Base-by-base conservation (phyloP, 2,329 filamentous ascomycete species). In the Pleurostoma richardsiae region DNA sequence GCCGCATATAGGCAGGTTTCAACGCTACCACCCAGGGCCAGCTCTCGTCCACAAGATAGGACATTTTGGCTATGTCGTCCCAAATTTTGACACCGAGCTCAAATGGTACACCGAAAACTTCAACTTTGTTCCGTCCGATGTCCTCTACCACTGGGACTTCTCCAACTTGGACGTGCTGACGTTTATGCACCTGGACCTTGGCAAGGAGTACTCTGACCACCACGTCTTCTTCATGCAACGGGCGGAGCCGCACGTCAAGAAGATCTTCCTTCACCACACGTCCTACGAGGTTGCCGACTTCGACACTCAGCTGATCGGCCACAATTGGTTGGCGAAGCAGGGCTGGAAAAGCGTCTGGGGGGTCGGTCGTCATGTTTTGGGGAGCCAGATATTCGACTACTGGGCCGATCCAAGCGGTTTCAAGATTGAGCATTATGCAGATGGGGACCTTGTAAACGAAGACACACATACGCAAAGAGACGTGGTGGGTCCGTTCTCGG, bases 391-490 rank as follows among this genome's bases (percentile, higher is more conserved):
- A 38, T 83, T 82, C 52, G 33, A 36, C 33, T 36, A 36, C n/a
- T 36, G 33, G 33, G 33, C 33, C n/a, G 33, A 36, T 36, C 33
- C 79, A 82, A 72, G 62, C 5, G 71, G 71, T 0, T 76, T 76
- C 51, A 79, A 76, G 59, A 64, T 81, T 41, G 78, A 82, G 59
- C 77, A 82, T 54, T 85, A 84, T 56, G 73, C 78, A 2, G 80
- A 85, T 61, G 79, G 80, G 0, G 80, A 85, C 61, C 46, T 81
- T 43, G 77, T 83, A 1, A 81, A 80, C 53, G 60, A 68, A 42
- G 61, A 76, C 31, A 76, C 71, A 30, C 61, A 63, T 0, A 68
- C 44, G 4, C 33, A 36, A 36, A 36, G n/a, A 36, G 33, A 36
- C n/a, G 33, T 36, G 8, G 33, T 36, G n/a, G n/a, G 33, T n/a